phyloP scores from a whole-genome alignment of 768 basidiomycete genomes.

The Gloeophyllum trabeum region DNA sequence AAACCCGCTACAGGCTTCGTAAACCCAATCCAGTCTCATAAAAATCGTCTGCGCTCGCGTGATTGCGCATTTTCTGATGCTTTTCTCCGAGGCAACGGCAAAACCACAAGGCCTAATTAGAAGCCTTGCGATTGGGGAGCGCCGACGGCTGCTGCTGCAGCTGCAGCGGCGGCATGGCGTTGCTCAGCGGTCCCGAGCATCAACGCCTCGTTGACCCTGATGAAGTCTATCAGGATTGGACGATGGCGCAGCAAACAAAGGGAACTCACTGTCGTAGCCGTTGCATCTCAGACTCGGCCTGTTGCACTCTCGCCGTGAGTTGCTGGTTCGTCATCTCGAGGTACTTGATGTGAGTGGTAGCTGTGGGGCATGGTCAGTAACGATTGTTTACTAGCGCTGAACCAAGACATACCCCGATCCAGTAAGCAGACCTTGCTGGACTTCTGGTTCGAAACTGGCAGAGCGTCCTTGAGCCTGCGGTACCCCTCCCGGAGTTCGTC shows the following conservation, averaged over 20 bases:
- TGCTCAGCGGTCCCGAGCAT: constrained; percentile 80
- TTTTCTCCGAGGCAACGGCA: too few relatives aligned
- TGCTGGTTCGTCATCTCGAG: constrained; percentile 73
- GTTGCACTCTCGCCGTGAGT: constrained; percentile 65
- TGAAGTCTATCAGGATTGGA: constrained; percentile 1
- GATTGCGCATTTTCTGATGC: too few relatives aligned
- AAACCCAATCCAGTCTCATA: not conserved
- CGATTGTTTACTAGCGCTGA: not conserved
- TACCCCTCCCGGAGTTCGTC: constrained; percentile 93
- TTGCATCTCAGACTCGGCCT: constrained; percentile 71
- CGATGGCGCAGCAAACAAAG: not conserved
- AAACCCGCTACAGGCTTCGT: not conserved
- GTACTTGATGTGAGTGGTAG: constrained; percentile 79
- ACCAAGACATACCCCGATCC: constrained; percentile 53
- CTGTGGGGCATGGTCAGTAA: constrained; percentile 22
- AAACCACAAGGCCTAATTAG: constrained; percentile 38
- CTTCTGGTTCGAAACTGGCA: constrained; percentile 87
- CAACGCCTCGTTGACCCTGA: constrained; percentile 75
- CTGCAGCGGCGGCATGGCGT: constrained; percentile 45
- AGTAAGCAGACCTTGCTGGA: constrained; percentile 86
- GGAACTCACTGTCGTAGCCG: constrained; percentile 51
- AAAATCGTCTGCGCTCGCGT: too few relatives aligned
- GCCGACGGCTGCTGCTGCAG: constrained; percentile 33
- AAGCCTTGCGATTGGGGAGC: constrained; percentile 12
- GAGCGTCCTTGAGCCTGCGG: constrained; percentile 79